Evolutionary conservation across 768 basidiomycete genomes (phyloP).

Genomic region (Cystofilobasidium macerans): DNA sequence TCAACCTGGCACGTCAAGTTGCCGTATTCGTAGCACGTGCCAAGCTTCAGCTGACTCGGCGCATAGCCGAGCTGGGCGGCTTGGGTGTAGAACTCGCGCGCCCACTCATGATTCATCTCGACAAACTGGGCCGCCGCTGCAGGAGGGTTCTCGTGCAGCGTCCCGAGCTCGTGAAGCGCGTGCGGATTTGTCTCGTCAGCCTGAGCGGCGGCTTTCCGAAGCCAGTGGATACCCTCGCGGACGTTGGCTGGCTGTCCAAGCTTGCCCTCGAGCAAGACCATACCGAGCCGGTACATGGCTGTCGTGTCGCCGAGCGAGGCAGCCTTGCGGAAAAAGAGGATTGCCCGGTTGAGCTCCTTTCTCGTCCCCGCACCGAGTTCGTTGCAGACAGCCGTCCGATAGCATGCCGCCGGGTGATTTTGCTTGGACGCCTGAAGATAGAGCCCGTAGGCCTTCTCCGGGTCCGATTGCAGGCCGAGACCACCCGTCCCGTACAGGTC

Average conservation of each 20-base stretch:
- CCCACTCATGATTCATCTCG: constrained; percentile 34
- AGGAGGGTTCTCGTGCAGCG: constrained; percentile 42
- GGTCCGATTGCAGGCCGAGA: constrained; percentile 90
- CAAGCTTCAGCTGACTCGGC: constrained; percentile 88
- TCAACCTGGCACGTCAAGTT: constrained; percentile 78
- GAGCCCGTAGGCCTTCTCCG: constrained; percentile 92
- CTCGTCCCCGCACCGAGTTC: constrained; percentile 95
- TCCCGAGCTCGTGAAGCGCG: constrained; percentile 86
- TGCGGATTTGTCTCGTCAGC: constrained; percentile 98
- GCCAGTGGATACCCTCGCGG: constrained; percentile 87
- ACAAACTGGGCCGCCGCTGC: constrained; percentile 41
- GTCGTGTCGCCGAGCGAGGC: constrained; percentile 92
- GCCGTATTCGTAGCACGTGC: constrained; percentile 91
- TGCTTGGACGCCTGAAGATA: constrained; percentile 96
- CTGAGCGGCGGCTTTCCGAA: constrained; percentile 87
- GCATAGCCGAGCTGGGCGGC: constrained; percentile 88
- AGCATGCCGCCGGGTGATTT: constrained; percentile 87
- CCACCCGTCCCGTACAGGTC: constrained; percentile 93
- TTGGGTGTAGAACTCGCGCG: constrained; percentile 75
- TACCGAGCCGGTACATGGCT: constrained; percentile 99
- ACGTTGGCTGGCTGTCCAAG: constrained; percentile 74
- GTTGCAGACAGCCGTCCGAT: constrained; percentile 96
- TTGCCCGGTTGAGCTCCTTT: constrained; percentile 73
- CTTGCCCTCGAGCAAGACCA: constrained; percentile 77
- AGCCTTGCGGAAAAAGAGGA: constrained; percentile 92